These are phyloP conservation scores for Heliosperma pusillum DNA, from an alignment of 148 eudicot genomes.

Conservation along the genomic window DNA sequence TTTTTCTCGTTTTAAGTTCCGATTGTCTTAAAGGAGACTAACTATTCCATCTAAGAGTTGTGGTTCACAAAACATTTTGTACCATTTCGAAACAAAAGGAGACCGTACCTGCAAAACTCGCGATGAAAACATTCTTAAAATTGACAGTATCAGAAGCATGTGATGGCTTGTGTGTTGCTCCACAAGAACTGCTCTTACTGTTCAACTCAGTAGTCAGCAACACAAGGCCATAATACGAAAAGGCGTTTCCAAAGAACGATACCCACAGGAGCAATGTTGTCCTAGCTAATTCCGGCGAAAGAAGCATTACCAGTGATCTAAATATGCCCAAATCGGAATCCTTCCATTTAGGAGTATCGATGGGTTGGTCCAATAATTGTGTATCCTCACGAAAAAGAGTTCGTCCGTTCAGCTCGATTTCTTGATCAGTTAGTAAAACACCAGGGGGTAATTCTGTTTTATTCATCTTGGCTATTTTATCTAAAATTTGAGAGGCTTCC, in stretches of 20 bases:
- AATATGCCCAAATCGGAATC: constrained; percentile 24
- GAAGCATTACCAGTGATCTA: constrained; percentile 39
- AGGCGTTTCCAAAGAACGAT: constrained; percentile 71
- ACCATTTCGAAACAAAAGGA: neutral
- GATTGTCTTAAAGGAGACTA: no score
- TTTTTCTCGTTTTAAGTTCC: no score
- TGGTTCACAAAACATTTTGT: no score
- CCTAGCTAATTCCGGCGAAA: constrained; percentile 52
- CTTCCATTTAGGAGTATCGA: constrained; percentile 17
- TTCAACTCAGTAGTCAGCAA: constrained; percentile 74
- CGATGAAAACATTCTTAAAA: constrained; percentile 67
- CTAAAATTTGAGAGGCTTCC: constrained; percentile 13
- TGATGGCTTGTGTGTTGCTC: constrained; percentile 18
- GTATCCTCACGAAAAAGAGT: neutral
- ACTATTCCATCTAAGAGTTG: no score
- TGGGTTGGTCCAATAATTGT: constrained; percentile 16
- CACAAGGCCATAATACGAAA: constrained; percentile 80
- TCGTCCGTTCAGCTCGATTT: constrained; percentile 1
- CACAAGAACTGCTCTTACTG: constrained; percentile 48
- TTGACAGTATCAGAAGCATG: constrained; percentile 30
- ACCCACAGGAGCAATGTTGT: constrained; percentile 71
- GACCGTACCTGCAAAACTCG: constrained; percentile 79
- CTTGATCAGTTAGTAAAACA: constrained; percentile 17
- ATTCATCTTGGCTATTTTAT: constrained; percentile 12
- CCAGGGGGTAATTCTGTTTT: constrained; percentile 22